Evolutionary conservation across 2,329 filamentous ascomycete species (phyloP), one percentile per base, ranked within the genome.

Genomic region (Verticillium nonalfalfae): DNA sequence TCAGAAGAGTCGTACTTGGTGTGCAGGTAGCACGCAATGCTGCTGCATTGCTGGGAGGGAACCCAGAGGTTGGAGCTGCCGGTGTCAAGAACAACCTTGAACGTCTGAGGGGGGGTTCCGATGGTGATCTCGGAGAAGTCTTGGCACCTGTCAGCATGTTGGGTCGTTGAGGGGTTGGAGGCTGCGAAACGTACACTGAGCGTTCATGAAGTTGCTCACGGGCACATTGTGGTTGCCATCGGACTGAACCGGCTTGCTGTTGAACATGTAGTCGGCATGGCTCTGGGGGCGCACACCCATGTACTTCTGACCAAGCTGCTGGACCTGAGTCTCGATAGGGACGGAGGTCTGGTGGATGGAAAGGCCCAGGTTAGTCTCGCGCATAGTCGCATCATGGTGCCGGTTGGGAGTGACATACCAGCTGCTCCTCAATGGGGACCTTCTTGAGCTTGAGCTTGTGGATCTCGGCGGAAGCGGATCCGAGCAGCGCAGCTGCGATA

Each of bases 31-130:
- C 95, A 99, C 67, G 95, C 96, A 73, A 99, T 99, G 73, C 93
- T 97, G 73, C 85, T 88, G 78, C 96, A 99, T 73, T 92, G 84
- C 61, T 86, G 82, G 31, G 93, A 97, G 45, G 96, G 96, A 63
- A 99, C 93, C 96, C 96, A 99, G 66, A 99, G 86, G 83, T 99
- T 99, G 76, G 95, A 98, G 84, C 93, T 97, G 71, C 95, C 95
- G 34, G 95, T 99, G 77, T 99, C 95, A 66, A 99, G 89, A 66
- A 99, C 90, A 68, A 99, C 96, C 86, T 99, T 99, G 88, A 99
- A 99, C 69, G 80, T 84, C 81, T 99, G 95, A 38, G 95, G 89
- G 67, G 95, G 95, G 57, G 89, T 94, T 67, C 95, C 95, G 75
- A 99, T 86, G 69, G 87, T 85, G 76, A 99, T 97, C 78, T 97